Base-by-base conservation (phyloP, 2,329 filamentous ascomycete genomes). In the Macrophomina pseudophaseolina region DNA sequence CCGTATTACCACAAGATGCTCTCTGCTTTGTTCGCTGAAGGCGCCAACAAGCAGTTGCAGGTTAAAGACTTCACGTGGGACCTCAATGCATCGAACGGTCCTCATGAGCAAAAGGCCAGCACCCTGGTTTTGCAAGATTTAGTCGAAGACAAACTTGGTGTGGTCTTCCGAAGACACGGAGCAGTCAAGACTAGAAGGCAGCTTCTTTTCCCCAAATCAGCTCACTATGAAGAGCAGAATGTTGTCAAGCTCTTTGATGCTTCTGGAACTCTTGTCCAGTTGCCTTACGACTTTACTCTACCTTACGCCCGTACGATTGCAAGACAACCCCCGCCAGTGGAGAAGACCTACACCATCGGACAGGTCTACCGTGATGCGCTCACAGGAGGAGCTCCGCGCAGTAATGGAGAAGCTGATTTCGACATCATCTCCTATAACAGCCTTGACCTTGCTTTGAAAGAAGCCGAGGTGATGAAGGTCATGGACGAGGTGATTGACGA, bases 381-480 rank as follows among this genome's bases (percentile, higher is more conserved):
- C 58, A 89, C 89, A 65, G 93, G 92, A 7, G 91, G 92, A 2
- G 91, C 97, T 71, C 95, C 95, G 6, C 86, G 86, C 66, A 91
- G 90, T 73, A 91, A 92, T 75, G 91, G 92, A 9, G 95, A 98
- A 75, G 94, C 96, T 2, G 94, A 98, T 76, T 99, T 98, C 76
- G 95, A 99, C 78, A 93, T 99, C 68, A 86, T 97, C n/a, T 94
- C 93, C 0, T 86, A 88, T 52, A 90, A 94, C 71, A 90, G 90
- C 0, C 80, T 93, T 5, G 93, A 98, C 73, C 82, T 97, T 53
- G 90, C 93, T 1, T 79, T 97, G 66, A 96, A 97, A 73, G 95
- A 99, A 78, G 94, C 94, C 0, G 94, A 98, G 78, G 90, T 93
- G 0, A 87, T 99, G 71, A 98, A 97, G 73, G 94, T 98, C 2